Evolutionary conservation across 257 asterid species (phyloP), one percentile per base, ranked within the genome.

Genomic region (Solanum ossicruentum): DNA sequence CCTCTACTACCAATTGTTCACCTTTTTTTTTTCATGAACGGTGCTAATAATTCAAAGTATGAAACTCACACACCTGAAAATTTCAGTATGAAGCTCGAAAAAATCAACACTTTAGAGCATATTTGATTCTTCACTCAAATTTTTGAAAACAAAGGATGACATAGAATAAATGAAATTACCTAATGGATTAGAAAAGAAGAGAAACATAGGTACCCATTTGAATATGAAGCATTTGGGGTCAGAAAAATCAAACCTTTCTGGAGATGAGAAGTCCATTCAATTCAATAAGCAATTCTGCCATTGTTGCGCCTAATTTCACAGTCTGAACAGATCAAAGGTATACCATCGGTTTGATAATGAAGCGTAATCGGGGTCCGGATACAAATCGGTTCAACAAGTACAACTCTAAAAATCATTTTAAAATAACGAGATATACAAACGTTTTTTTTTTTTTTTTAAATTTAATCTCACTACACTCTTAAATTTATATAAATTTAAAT

Each of bases 211-310:
- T 43, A 72, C 12, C 80, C 80, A 41, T 72, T 71, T 71, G 10
- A 71, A 20, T 43, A 43, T 0, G 80, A 43, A 72, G 26, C 80
- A 43, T 20, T 72, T 41, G 80, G 82, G 39, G 8, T 73, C n/a
- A 61, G 17, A 43, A n/a, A 54, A 54, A 1, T 7, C 8, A 21
- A 88, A 90, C 98, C 93, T 84, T 83, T 54, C 69, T 78, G 3
- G 88, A 83, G 72, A 89, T 92, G 39, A 91, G 87, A 86, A 69
- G 83, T 1, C 49, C 54, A 58, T 89, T 92, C 28, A 93, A 88
- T 81, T 91, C 89, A 15, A 69, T 0, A 16, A 92, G 78, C 20
- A 90, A 86, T 10, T 78, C 89, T 7, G 86, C 91, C 93, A 91
- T 92, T 85, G 57, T 49, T 75, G 60, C 81, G 16, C 21, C 81